Evolutionary conservation across 352 stramenopile species (phyloP), one percentile per base, ranked within the genome.

Genomic region (Lagenidium giganteum): DNA sequence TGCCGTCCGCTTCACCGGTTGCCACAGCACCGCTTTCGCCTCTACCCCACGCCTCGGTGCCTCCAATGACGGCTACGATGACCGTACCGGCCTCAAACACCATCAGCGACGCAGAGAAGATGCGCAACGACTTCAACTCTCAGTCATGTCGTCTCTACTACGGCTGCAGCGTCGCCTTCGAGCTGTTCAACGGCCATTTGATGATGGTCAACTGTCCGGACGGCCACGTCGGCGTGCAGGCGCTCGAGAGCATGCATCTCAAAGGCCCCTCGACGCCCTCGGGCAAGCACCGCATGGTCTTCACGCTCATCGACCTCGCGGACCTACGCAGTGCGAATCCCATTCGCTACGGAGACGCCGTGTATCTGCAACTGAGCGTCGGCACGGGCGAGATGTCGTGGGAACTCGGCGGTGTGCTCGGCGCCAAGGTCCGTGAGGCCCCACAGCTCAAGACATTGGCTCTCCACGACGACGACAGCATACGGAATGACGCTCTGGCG

Each of bases 71-170:
- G 21, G 20, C 36, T 13, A 43, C 36, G 24, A 43, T 43, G 36
- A 27, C 20, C n/a, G 11, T 18, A 38, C 32, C 36, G 20, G 24
- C 24, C 8, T 13, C 36, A 29, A 17, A 18, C 8, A 43, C 36
- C 8, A 27, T 48, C 6, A 40, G 8, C 41, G 74, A 87, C 12
- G 69, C 74, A 1, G 70, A 87, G 26, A 76, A 78, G 17, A 50
- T 87, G 29, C 69, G 63, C n/a, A 84, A 85, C 46, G 74, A 74
- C 45, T 85, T 87, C 41, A 85, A 83, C 47, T 80, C 74, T 8
- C 74, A 87, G 54, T 43, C 51, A 5, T 70, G 68, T 8, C 47
- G 70, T 40, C 51, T 87, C 1, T 87, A 78, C 12, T 87, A 78
- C 28, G 74, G 74, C 35, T 87, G 69, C 33, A 84, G 70, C 32